These are phyloP conservation scores for Manihot esculenta DNA, from an alignment of 441 rosid species.

Conservation along the genomic window DNA sequence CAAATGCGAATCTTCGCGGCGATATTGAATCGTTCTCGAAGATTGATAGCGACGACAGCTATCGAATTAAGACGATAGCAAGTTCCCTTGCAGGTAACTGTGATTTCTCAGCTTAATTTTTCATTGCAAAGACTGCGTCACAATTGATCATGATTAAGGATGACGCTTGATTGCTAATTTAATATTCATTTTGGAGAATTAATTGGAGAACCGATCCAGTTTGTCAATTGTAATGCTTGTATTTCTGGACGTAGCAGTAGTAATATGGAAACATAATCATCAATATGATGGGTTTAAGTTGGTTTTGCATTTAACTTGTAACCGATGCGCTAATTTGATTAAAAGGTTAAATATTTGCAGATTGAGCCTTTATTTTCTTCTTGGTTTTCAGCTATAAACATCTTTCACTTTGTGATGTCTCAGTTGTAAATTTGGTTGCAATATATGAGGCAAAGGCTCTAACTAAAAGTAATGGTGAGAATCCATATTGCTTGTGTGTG, in stretches of 20 bases:
- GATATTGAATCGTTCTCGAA: conserved; percentile 26
- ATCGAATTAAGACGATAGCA: conserved; percentile 32
- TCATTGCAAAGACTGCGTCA: not conserved
- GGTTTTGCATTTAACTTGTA: no score
- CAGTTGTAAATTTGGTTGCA: conserved; percentile 70
- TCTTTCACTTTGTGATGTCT: conserved; percentile 13
- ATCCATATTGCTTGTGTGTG: not conserved
- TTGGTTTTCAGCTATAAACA: not conserved
- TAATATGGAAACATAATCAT: no score
- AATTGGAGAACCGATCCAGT: not conserved
- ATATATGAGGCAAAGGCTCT: conserved; percentile 68
- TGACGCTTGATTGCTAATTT: not conserved
- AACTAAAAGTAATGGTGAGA: conserved; percentile 52
- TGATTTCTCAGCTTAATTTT: not conserved
- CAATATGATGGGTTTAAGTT: no score
- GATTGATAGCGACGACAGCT: conserved; percentile 16
- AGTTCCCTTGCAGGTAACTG: conserved; percentile 55
- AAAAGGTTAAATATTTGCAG: no score
- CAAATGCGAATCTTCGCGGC: no score
- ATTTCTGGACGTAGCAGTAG: no score
- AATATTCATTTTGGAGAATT: no score
- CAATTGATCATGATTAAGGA: no score
- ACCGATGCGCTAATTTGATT: no score
- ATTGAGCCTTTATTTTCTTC: no score
- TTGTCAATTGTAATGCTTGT: not conserved